Evolutionary conservation across 768 basidiomycete genomes (phyloP).

Genomic region (Albatrellus ellisii): DNA sequence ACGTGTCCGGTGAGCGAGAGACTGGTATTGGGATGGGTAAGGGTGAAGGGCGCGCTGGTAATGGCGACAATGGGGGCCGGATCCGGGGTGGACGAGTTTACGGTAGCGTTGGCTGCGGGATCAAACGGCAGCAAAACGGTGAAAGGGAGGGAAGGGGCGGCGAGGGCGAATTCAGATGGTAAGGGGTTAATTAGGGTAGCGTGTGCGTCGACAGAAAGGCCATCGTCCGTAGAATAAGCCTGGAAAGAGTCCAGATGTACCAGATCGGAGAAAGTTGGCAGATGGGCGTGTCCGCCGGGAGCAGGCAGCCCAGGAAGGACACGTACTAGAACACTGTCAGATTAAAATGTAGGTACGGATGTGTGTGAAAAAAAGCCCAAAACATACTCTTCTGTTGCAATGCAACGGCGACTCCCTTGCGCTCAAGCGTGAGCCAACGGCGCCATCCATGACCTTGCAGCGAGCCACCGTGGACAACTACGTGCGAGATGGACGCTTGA

Average conservation of each 20-base stretch:
- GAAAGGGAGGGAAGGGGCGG: slow-evolving; percentile 49
- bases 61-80: slow-evolving; percentile 40
- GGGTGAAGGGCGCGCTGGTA: slow-evolving; percentile 37
- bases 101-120: slow-evolving; percentile 6
- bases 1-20: slow-evolving; percentile 42
- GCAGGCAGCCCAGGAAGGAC: slow-evolving; percentile 50
- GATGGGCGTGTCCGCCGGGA: slow-evolving; percentile 35
- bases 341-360: slow-evolving; percentile 4
- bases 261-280: slow-evolving; percentile 45
- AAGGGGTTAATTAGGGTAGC: slow-evolving; percentile 49
- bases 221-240: not conserved
- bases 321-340: slow-evolving; percentile 33
- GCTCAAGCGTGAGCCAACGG: not conserved
- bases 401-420: slow-evolving; percentile 5
- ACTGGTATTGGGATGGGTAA: slow-evolving; percentile 59
- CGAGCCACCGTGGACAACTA: slow-evolving; percentile 2
- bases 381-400: slow-evolving; percentile 43
- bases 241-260: slow-evolving; percentile 32
- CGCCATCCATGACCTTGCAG: slow-evolving; percentile 3
- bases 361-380: not conserved
- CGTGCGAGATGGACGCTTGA: slow-evolving; percentile 1
- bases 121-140: slow-evolving; percentile 34
- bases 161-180: slow-evolving; percentile 37
- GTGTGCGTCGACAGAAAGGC: slow-evolving; percentile 25
- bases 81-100: slow-evolving; percentile 6